Percentiles rank a stretch among this genome's conserved stretches.
These are phyloP conservation scores for Candida glucosophila DNA, from an alignment of 1,139 yeast species.

Conservation along the genomic window DNA sequence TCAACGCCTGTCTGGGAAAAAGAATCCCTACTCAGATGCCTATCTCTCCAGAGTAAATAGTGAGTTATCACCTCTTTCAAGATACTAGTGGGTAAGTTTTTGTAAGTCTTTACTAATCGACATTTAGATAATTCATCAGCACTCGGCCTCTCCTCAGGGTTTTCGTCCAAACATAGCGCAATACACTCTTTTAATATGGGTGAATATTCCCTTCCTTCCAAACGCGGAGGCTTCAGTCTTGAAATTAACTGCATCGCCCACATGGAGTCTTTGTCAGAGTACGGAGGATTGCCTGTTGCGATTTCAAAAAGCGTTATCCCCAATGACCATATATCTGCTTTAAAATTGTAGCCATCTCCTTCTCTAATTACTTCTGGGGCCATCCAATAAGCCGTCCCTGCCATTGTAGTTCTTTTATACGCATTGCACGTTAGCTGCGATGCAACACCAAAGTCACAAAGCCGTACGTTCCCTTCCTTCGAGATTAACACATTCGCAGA, in stretches of 20 bases:
- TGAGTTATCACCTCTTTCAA: constrained; percentile 74
- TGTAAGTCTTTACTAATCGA: constrained; percentile 58
- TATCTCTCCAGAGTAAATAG: constrained; percentile 73
- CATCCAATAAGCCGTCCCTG: constrained; percentile 99
- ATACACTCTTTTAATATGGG: constrained; percentile 74
- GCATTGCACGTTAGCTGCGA: constrained; percentile 80
- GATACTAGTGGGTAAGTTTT: constrained; percentile 47
- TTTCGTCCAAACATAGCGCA: constrained; percentile 88
- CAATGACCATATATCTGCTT: constrained; percentile 88
- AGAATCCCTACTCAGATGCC: constrained; percentile 42
- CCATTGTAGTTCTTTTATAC: constrained; percentile 84
- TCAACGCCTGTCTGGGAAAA: constrained; percentile 30
- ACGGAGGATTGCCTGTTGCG: constrained; percentile 97
- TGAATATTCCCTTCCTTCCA: constrained; percentile 85
- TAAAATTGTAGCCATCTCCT: constrained; percentile 76
- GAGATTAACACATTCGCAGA: constrained; percentile 91
- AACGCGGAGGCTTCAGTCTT: constrained; percentile 85
- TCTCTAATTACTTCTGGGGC: constrained; percentile 97
- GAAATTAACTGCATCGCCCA: constrained; percentile 93
- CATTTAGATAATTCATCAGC: constrained; percentile 81
- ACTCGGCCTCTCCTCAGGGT: constrained; percentile 76
- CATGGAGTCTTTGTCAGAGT: constrained; percentile 89
- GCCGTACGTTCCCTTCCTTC: constrained; percentile 80
- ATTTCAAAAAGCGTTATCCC: constrained; percentile 93
- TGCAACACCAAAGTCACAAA: constrained; percentile 98